A percentile compares a stretch with the other conserved stretches of the same genome.
These are phyloP conservation scores for Phytophthora syringae DNA, from an alignment of 352 stramenopile genomes.

Conservation along the genomic window DNA sequence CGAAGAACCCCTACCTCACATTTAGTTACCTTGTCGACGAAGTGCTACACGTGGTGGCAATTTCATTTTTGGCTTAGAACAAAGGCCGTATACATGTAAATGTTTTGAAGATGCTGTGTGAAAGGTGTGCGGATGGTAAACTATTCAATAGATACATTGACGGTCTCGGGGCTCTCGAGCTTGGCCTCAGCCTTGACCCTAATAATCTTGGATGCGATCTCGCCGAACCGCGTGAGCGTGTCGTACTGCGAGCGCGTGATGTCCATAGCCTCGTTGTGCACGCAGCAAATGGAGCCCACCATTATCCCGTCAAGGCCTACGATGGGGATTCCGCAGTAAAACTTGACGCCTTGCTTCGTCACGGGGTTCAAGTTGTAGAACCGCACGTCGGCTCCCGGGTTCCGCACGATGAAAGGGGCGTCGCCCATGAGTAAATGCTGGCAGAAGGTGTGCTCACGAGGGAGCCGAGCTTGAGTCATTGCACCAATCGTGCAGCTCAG, in stretches of 20 bases:
- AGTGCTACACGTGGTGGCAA: too few relatives aligned
- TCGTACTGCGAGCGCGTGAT: constrained; percentile 27
- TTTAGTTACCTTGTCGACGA: too few relatives aligned
- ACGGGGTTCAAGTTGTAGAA: constrained; percentile 60
- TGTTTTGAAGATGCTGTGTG: too few relatives aligned
- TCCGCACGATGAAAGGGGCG: constrained; percentile 40
- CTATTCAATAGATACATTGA: not conserved
- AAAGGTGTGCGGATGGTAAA: too few relatives aligned
- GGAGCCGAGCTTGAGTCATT: constrained; percentile 36
- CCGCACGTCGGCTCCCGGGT: constrained; percentile 44
- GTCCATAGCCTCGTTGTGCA: constrained; percentile 18
- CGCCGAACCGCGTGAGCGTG: constrained; percentile 32
- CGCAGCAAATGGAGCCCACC: constrained; percentile 27
- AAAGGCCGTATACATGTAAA: too few relatives aligned
- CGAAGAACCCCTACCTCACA: too few relatives aligned
- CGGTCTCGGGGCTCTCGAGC: not conserved
- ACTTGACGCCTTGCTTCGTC: constrained; percentile 36
- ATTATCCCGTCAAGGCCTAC: constrained; percentile 19
- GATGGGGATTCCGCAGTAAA: constrained; percentile 72
- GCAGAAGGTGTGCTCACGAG: constrained; percentile 67
- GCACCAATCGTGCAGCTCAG: constrained; percentile 49
- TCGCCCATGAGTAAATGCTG: constrained; percentile 67
- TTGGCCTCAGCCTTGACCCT: constrained; percentile 36
- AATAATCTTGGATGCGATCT: constrained; percentile 50
- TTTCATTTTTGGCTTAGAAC: too few relatives aligned